A percentile compares a stretch with the other conserved stretches of the same genome.
Conservation (phyloP, 139 green algal species). For the Marvania coccoides region DNA sequence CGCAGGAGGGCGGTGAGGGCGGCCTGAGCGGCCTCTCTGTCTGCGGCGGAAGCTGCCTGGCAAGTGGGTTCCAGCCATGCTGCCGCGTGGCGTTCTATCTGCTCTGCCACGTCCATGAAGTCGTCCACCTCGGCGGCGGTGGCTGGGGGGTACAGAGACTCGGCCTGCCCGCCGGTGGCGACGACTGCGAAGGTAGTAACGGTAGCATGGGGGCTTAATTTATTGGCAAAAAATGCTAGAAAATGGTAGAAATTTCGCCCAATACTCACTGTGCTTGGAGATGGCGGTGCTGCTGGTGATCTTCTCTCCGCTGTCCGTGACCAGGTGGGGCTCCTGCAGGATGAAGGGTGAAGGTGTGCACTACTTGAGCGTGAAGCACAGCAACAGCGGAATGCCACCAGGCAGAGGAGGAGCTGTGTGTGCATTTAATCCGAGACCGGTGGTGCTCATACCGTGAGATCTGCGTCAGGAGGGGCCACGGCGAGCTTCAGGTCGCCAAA, state of each 20-base stretch:
- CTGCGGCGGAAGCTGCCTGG: conserved; percentile 3
- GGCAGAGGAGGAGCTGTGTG: too few relatives aligned
- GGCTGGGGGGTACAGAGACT: conserved; percentile 11
- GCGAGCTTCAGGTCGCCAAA: conserved; percentile 27
- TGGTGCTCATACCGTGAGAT: conserved; percentile 31
- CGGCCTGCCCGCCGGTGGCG: conserved; percentile 10
- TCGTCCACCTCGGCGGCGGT: conserved; percentile 31
- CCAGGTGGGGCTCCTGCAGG: conserved; percentile 14
- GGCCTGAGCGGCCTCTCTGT: not conserved
- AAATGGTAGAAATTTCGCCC: not conserved
- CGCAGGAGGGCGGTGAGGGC: conserved; percentile 15
- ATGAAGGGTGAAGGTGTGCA: not conserved
- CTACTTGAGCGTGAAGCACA: too few relatives aligned
- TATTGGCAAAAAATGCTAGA: not conserved
- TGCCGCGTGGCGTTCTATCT: conserved; percentile 28
- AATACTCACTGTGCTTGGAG: conserved; percentile 23
- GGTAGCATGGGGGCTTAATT: not conserved
- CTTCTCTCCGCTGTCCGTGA: not conserved
- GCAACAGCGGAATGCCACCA: too few relatives aligned
- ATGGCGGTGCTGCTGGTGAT: conserved; percentile 27
- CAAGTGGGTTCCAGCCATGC: conserved; percentile 46
- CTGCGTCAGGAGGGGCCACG: conserved; percentile 37
- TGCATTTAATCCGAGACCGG: too few relatives aligned
- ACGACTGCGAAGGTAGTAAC: conserved; percentile 4
- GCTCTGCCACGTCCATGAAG: conserved; percentile 34